phyloP scores from a whole-genome alignment of 1,139 yeast species.

The Meyerozyma carpophila region DNA sequence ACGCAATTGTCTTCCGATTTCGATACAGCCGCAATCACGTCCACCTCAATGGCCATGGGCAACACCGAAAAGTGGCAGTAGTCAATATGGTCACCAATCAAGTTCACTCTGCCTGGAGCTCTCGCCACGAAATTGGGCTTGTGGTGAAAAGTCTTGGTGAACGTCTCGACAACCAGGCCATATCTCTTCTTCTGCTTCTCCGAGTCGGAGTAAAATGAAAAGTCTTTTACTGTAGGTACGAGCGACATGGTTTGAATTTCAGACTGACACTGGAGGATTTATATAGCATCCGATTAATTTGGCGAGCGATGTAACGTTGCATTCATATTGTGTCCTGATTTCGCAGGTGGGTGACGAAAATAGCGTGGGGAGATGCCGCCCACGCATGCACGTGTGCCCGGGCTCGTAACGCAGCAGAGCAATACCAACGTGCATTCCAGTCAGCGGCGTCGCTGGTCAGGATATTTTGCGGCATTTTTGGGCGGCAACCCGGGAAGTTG shows the following conservation, averaged over 20 bases:
- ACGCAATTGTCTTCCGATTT: constrained; percentile 24
- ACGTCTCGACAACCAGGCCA: constrained; percentile 14
- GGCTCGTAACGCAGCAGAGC: not conserved
- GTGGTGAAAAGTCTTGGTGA: constrained; percentile 16
- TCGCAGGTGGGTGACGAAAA: not conserved
- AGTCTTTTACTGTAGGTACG: constrained; percentile 31
- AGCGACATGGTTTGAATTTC: constrained; percentile 3
- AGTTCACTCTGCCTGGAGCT: constrained; percentile 71
- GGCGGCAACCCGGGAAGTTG: too few species aligned
- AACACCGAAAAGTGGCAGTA: constrained; percentile 62
- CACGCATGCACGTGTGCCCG: not conserved
- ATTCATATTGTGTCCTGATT: not conserved
- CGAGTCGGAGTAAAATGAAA: constrained; percentile 31
- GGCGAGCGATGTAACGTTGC: constrained; percentile 7
- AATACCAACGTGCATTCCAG: too few species aligned
- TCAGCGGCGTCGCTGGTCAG: not conserved
- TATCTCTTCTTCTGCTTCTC: constrained; percentile 23
- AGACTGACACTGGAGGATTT: not conserved
- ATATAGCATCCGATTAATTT: constrained; percentile 6
- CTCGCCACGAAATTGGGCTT: constrained; percentile 46
- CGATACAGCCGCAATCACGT: constrained; percentile 53
- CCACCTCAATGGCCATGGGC: constrained; percentile 73
- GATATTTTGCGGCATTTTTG: too few species aligned
- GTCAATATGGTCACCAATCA: constrained; percentile 75
- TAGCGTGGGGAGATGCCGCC: too few species aligned